Conservation (phyloP, 345 rosid genomes). For the Eucalyptus erythrocorys region DNA sequence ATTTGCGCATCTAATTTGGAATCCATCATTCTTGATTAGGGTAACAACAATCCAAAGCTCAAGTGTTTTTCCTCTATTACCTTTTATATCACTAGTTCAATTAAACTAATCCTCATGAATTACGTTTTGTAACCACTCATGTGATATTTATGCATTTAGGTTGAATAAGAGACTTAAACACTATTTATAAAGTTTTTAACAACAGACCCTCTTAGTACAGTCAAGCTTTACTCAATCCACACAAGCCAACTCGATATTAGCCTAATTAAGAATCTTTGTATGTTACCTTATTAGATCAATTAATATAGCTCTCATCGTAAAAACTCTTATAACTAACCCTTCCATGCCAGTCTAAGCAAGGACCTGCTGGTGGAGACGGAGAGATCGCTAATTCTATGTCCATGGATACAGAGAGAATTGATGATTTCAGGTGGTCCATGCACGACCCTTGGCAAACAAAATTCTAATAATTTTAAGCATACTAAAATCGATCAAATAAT, state of each 20-base stretch:
- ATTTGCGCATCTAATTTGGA: no score
- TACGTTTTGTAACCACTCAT: no score
- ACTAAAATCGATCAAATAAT: not conserved
- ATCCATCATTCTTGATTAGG: no score
- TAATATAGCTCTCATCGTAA: not conserved
- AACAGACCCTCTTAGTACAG: fast-evolving
- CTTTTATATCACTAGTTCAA: not conserved
- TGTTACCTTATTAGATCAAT: no score
- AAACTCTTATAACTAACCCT: constrained; percentile 10
- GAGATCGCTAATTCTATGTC: constrained; percentile 37
- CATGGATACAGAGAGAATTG: constrained; percentile 51
- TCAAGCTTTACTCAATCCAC: no score
- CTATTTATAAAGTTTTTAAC: no score
- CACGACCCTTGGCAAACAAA: constrained; percentile 37
- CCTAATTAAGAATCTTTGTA: no score
- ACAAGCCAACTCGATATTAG: no score
- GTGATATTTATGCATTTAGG: not conserved
- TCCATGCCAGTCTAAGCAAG: constrained; percentile 37
- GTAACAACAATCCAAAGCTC: no score
- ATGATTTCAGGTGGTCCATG: constrained; percentile 37
- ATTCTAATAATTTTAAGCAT: not conserved
- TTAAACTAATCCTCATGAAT: no score
- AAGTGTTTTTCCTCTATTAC: not conserved
- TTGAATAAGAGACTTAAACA: fast-evolving
- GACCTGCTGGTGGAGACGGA: constrained; percentile 43